phyloP scores from a whole-genome alignment of 768 basidiomycete genomes.

The Mrakia blollopis region DNA sequence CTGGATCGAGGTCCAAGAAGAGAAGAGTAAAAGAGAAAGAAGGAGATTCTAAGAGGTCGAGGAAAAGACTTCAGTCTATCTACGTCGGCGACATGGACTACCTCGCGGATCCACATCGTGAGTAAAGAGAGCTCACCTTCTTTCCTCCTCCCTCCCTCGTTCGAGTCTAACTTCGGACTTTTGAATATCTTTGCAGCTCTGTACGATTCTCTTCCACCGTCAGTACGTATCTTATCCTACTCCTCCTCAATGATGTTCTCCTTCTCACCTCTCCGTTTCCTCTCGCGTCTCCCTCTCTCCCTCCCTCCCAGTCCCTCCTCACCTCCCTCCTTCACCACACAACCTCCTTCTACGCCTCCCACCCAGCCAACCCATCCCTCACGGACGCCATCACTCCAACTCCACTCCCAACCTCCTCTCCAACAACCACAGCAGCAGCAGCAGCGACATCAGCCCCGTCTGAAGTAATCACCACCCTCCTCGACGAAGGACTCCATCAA shows the following conservation, averaged over 20 bases:
- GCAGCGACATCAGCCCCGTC: background rate
- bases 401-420: background rate
- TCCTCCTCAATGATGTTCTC: background rate
- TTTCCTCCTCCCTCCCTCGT: background rate
- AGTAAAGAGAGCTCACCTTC: background rate
- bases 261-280: background rate
- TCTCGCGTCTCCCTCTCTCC: background rate
- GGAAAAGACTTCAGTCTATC: background rate
- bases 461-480: background rate
- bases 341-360: constrained; percentile 4
- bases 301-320: constrained; percentile 11
- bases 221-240: background rate
- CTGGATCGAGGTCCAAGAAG: background rate
- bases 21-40: background rate
- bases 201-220: background rate
- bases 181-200: background rate
- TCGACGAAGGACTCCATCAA: background rate
- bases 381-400: background rate
- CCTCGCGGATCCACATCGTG: constrained; percentile 7
- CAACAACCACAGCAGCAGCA: background rate
- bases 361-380: background rate
- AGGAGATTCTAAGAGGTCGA: background rate
- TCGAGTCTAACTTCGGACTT: background rate
- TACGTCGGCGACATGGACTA: background rate
- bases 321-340: constrained; percentile 3